Conservation (phyloP, 108 stramenopile species). For the Cyclotella kingstonii region DNA sequence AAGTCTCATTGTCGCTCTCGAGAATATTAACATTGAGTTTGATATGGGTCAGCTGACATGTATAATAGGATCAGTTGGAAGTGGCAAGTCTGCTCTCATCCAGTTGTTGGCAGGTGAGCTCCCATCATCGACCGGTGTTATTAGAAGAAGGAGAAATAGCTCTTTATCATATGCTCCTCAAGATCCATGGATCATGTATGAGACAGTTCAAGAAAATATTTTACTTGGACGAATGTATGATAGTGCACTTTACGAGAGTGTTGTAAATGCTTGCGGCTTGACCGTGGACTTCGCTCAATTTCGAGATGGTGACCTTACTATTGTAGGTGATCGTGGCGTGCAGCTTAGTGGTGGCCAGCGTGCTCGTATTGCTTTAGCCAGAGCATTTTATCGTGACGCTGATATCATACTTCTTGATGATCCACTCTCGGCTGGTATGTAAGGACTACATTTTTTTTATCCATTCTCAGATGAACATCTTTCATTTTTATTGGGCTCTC, state of each 20-base stretch:
- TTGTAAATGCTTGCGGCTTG: slow-evolving; percentile 76
- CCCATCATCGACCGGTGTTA: slow-evolving; percentile 40
- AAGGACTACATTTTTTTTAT: no score
- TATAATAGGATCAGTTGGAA: slow-evolving; percentile 65
- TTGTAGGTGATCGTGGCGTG: slow-evolving; percentile 91
- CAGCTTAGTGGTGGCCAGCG: slow-evolving; percentile 92
- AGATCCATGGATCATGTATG: slow-evolving; percentile 91
- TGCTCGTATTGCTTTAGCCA: slow-evolving; percentile 79
- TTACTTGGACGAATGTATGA: slow-evolving; percentile 59
- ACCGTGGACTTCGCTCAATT: slow-evolving; percentile 62
- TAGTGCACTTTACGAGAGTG: slow-evolving; percentile 54
- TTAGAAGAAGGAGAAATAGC: slow-evolving; percentile 29
- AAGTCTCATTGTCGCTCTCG: slow-evolving; percentile 28
- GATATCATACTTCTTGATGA: slow-evolving; percentile 88
- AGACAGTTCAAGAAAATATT: slow-evolving; percentile 84
- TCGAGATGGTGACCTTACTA: slow-evolving; percentile 73
- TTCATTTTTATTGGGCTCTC: no score
- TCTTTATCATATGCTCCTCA: slow-evolving; percentile 83
- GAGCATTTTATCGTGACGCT: slow-evolving; percentile 67
- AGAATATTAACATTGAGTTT: slow-evolving; percentile 39
- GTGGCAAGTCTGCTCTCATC: slow-evolving; percentile 56
- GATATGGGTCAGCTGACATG: slow-evolving; percentile 47
- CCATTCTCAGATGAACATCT: no score
- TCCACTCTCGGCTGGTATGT: slow-evolving; percentile 88
- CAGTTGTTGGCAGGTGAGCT: slow-evolving; percentile 71